Conservation (phyloP, 352 stramenopile species). For the Saprolegnia diclina region DNA sequence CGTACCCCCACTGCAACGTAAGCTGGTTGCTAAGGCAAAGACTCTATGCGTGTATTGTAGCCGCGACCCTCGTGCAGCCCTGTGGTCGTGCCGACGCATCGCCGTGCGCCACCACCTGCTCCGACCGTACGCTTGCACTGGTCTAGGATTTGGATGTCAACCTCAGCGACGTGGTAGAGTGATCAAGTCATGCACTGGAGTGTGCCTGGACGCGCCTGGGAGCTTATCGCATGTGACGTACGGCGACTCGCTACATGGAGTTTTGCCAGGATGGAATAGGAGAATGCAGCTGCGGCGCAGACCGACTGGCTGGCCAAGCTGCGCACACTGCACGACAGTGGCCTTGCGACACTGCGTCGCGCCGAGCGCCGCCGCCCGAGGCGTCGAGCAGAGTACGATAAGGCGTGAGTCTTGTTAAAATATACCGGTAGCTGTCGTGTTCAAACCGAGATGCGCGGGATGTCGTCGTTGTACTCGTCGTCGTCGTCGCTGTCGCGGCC, state of each 20-base stretch:
- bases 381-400: too few species aligned
- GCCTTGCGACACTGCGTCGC: neutral
- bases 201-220: neutral
- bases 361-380: neutral
- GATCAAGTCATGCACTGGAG: neutral
- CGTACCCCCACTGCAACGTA: conserved; percentile 10
- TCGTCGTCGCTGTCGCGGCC: neutral
- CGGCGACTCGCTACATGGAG: neutral
- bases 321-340: neutral
- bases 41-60: neutral
- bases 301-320: neutral
- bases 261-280: neutral
- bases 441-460: neutral
- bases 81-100: neutral
- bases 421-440: neutral
- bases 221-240: neutral
- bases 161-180: too few species aligned
- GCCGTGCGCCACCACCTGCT: too few species aligned
- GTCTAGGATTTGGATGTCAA: too few species aligned
- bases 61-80: neutral
- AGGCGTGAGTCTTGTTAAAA: neutral
- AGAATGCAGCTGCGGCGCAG: neutral
- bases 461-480: neutral
- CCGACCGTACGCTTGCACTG: neutral
- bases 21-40: neutral